Evolutionary conservation across 2,329 filamentous ascomycete species (phyloP), one percentile per base, ranked within the genome.

Genomic region (Trichoderma sp.): DNA sequence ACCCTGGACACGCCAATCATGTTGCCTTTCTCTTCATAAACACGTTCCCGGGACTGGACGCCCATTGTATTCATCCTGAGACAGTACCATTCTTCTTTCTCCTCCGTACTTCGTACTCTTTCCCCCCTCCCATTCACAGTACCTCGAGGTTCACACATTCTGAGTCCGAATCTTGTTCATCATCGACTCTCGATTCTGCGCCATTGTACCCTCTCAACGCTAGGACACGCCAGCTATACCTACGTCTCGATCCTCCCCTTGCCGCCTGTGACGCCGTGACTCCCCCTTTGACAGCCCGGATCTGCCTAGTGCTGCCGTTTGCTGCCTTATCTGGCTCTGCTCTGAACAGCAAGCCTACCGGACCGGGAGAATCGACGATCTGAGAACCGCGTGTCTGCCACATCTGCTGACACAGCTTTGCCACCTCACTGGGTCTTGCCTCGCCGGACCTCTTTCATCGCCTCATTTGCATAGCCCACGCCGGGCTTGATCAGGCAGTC

Each of bases 1-100:
- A 73, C 30, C 56, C 72, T 69, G 66, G 69, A 66, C 71, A 70
- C 71, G 71, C 75, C 75, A 77, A 77, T 77, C 74, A 76, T 69
- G 74, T 69, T 67, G 66, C 60, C 66, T 57, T 57, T 66, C 66
- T 67, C 64, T 71, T 71, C 68, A 69, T 73, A 74, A 73, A 74
- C 71, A 72, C 65, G 66, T 69, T 69, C 65, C 64, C 63, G 68
- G 67, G 67, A 69, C 47, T 34, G n/a, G 45, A 60, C 50, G 67
- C 66, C 61, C 69, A 66, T 69, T 67, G 68, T 70, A 63, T 62
- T 63, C 64, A 68, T 69, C 69, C 72, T 68, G 70, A 74, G 74
- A 75, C 74, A 71, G 67, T 66, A 71, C 59, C 54, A 45, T 48
- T 48, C 61, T 67, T 47, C 44, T 63, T 50, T 59, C 50, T 61